These are phyloP conservation scores for Metrosideros polymorpha DNA, from an alignment of 441 rosid species.

Conservation along the genomic window DNA sequence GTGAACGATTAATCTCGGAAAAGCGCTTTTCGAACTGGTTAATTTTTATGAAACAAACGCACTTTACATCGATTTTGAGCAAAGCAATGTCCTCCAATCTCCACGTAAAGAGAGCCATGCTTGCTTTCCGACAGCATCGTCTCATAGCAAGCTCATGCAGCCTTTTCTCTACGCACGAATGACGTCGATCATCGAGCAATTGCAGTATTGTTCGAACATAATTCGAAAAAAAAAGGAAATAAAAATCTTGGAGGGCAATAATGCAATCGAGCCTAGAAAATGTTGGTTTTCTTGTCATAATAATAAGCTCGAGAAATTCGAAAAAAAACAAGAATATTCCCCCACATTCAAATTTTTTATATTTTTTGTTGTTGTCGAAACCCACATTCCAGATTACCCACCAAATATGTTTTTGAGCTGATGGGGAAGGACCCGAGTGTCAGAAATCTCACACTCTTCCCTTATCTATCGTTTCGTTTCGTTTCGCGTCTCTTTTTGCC, in stretches of 20 bases:
- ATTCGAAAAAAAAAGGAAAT: background rate
- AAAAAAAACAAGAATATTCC: background rate
- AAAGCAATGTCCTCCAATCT: too few species aligned
- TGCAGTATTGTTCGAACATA: accelerated
- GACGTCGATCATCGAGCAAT: accelerated
- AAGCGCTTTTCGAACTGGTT: too few species aligned
- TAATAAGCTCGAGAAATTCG: background rate
- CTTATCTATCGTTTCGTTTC: background rate
- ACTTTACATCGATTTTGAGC: too few species aligned
- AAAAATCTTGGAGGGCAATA: background rate
- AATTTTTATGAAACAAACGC: too few species aligned
- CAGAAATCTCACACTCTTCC: background rate
- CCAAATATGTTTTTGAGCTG: background rate
- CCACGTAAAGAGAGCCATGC: too few species aligned
- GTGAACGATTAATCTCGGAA: too few species aligned
- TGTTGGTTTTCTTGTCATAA: background rate
- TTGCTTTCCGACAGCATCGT: too few species aligned
- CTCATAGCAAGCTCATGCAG: too few species aligned
- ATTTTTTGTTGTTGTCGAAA: too few species aligned
- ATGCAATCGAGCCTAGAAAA: background rate
- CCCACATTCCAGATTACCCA: background rate
- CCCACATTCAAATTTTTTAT: too few species aligned
- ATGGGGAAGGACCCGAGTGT: background rate
- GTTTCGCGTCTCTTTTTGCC: background rate
- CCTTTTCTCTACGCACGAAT: too few species aligned